These are phyloP conservation scores for Solanum tacnaense DNA, from an alignment of 257 asterid genomes.

Conservation along the genomic window DNA sequence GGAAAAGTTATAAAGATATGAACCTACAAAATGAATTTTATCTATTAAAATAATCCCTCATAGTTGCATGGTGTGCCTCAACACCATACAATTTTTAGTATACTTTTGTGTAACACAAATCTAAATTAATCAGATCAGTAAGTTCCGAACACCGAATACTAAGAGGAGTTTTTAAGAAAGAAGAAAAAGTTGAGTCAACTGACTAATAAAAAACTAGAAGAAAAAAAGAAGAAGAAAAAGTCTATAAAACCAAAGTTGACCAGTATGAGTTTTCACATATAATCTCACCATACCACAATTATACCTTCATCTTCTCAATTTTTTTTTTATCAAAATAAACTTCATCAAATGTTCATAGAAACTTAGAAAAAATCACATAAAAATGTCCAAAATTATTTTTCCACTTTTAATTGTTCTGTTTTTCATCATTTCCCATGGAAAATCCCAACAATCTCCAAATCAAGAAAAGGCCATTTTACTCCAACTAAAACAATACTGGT, in stretches of 20 bases:
- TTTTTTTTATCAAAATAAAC: too few relatives aligned
- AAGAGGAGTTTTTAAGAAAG: not conserved
- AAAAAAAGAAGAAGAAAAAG: not conserved
- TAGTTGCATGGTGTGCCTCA: too few relatives aligned
- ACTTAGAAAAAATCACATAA: not conserved
- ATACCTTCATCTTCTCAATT: not conserved
- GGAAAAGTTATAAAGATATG: too few relatives aligned
- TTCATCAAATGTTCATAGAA: not conserved
- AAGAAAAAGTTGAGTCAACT: not conserved
- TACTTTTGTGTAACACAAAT: accelerated
- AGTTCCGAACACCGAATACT: too few relatives aligned
- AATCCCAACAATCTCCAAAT: constrained; percentile 22
- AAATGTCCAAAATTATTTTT: not conserved
- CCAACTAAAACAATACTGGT: constrained; percentile 44
- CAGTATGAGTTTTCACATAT: not conserved
- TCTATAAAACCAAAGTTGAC: not conserved
- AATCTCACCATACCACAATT: too few relatives aligned
- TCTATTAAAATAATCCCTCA: too few relatives aligned
- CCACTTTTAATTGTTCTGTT: constrained; percentile 15
- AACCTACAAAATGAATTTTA: too few relatives aligned
- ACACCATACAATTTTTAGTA: too few relatives aligned
- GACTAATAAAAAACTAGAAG: not conserved
- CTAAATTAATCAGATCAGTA: not conserved
- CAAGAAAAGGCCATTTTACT: constrained; percentile 49
- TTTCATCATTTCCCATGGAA: constrained; percentile 24